phyloP scores from a whole-genome alignment of 2,329 filamentous ascomycete species.

The Talaromyces pinophilus region DNA sequence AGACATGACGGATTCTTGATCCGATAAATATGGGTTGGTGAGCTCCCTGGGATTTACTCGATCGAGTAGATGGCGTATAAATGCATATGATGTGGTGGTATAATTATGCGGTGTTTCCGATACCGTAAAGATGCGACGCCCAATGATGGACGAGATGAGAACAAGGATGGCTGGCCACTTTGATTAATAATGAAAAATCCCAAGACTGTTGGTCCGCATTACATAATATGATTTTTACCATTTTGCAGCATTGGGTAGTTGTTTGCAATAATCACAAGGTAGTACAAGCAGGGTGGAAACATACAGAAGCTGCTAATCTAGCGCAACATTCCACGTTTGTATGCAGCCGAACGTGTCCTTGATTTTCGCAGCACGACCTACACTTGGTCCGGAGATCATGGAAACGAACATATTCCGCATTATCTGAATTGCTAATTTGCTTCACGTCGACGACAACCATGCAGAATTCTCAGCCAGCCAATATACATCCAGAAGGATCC shows the following conservation, averaged over 20 bases:
- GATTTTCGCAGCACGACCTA: not conserved
- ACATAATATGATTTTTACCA: not conserved
- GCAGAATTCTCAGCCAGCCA: not conserved
- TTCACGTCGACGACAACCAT: not conserved
- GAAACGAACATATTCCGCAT: not conserved
- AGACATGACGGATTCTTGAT: not conserved
- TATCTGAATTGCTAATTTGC: not conserved
- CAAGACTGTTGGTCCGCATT: not conserved
- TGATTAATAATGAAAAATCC: not conserved
- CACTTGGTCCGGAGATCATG: not conserved
- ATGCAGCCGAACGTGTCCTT: not conserved
- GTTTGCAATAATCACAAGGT: not conserved
- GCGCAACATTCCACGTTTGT: not conserved
- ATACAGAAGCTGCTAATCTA: not conserved
- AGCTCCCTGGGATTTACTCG: not conserved
- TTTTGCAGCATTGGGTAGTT: not conserved
- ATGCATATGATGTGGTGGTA: not conserved
- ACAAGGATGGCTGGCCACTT: not conserved
- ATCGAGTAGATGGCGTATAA: not conserved
- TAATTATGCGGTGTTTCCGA: not conserved
- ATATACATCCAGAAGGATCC: not conserved
- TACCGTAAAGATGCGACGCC: not conserved
- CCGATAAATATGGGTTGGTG: too few relatives aligned
- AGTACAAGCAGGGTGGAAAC: not conserved
- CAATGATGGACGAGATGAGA: not conserved